phyloP scores from a whole-genome alignment of 106 monocot genomes.

The Ottelia alismoides region DNA sequence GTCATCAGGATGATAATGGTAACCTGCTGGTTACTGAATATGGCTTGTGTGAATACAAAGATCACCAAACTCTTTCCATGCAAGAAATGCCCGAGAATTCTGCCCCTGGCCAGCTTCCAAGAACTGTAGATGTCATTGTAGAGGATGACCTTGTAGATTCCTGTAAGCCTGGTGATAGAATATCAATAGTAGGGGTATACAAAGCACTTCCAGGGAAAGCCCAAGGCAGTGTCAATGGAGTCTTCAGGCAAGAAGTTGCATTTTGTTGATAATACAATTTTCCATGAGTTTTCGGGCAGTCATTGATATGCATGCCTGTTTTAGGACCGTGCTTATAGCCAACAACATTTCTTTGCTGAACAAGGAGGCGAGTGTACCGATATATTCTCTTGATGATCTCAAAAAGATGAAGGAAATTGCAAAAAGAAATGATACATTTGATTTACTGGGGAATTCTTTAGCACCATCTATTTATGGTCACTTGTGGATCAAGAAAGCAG shows the following conservation, averaged over 20 bases:
- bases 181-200: slow-evolving; percentile 78
- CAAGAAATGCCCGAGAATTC: slow-evolving; percentile 99
- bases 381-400: slow-evolving; percentile 55
- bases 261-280: no score
- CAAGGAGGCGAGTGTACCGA: slow-evolving; percentile 93
- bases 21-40: slow-evolving; percentile 93
- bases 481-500: slow-evolving; percentile 98
- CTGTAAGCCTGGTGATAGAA: slow-evolving; percentile 96
- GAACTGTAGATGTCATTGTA: slow-evolving; percentile 90
- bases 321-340: slow-evolving; percentile 92
- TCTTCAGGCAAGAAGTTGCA: slow-evolving; percentile 65
- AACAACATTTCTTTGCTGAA: slow-evolving; percentile 89
- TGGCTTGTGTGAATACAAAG: slow-evolving; percentile 95
- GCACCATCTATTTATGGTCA: slow-evolving; percentile 98
- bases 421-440: slow-evolving; percentile 77
- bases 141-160: slow-evolving; percentile 98
- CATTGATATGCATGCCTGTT: no score
- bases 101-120: slow-evolving; percentile 94
- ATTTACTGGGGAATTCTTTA: slow-evolving; percentile 75
- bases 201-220: slow-evolving; percentile 93
- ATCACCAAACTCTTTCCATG: slow-evolving; percentile 97
- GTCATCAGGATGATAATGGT: slow-evolving; percentile 83
- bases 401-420: slow-evolving; percentile 86
- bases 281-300: no score
- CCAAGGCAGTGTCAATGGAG: slow-evolving; percentile 89